These are phyloP conservation scores for Phytophthora cactorum DNA, from an alignment of 352 stramenopile species.

Conservation along the genomic window DNA sequence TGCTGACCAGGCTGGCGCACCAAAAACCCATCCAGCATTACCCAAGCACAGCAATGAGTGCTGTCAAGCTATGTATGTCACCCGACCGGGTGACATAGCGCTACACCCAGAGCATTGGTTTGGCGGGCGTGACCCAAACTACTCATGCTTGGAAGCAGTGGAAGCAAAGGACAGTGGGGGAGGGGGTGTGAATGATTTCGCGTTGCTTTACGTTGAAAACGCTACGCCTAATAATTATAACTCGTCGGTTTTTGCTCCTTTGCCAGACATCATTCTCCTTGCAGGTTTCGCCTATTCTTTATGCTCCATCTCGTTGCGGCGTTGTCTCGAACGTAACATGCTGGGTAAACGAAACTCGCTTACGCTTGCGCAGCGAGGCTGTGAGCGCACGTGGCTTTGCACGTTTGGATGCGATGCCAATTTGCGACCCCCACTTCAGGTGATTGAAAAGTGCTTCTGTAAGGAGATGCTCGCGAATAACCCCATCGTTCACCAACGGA, in stretches of 20 bases:
- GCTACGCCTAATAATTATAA: slow-evolving; percentile 33
- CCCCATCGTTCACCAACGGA: slow-evolving; percentile 64
- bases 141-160: background rate
- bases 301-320: slow-evolving; percentile 28
- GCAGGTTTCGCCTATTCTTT: slow-evolving; percentile 7
- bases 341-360: slow-evolving; percentile 89
- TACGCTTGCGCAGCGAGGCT: slow-evolving; percentile 77
- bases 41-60: background rate
- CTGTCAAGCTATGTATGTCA: background rate
- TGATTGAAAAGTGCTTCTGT: slow-evolving; percentile 89
- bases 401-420: slow-evolving; percentile 59
- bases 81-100: background rate
- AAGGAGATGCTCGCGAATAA: slow-evolving; percentile 75
- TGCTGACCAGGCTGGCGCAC: too few relatives aligned
- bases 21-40: too few relatives aligned
- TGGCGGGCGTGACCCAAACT: too few relatives aligned
- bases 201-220: slow-evolving; percentile 21
- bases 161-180: background rate
- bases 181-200: slow-evolving; percentile 10
- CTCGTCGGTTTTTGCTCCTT: slow-evolving; percentile 20
- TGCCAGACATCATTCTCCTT: slow-evolving; percentile 6
- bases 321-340: slow-evolving; percentile 81
- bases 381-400: slow-evolving; percentile 70
- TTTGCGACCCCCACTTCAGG: slow-evolving; percentile 82
- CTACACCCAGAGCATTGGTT: background rate